A percentile compares a stretch with the other conserved stretches of the same genome.
Conservation (phyloP, 768 basidiomycete species). For the Mycena polygramma region DNA sequence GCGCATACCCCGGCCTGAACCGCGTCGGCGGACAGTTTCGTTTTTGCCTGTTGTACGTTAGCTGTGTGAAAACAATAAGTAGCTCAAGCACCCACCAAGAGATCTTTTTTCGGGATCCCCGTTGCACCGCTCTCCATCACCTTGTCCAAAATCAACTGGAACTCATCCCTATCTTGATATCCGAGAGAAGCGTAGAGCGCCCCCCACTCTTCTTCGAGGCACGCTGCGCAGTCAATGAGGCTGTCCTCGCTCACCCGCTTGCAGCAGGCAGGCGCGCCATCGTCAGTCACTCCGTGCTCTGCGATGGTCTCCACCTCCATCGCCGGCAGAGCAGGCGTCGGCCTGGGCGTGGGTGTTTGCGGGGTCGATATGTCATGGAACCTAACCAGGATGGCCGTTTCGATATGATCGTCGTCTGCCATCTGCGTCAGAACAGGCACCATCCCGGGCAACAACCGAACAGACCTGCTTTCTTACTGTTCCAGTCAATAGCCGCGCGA, state of each 20-base stretch:
- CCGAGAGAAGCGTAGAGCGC: constrained; percentile 45
- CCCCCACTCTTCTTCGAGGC: constrained; percentile 58
- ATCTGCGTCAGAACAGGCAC: constrained; percentile 20
- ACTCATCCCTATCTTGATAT: constrained; percentile 45
- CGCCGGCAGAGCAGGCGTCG: constrained; percentile 32
- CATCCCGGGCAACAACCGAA: constrained; percentile 18
- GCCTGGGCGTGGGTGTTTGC: constrained; percentile 35
- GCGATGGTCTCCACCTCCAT: constrained; percentile 38
- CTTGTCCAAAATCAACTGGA: constrained; percentile 51
- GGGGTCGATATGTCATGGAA: constrained; percentile 44
- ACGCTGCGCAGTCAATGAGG: constrained; percentile 59
- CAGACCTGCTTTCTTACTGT: constrained; percentile 90
- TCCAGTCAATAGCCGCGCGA: constrained; percentile 77
- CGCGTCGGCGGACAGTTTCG: constrained; percentile 32
- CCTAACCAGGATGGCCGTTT: constrained; percentile 71
- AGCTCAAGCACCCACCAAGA: constrained; percentile 49
- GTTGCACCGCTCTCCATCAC: constrained; percentile 52
- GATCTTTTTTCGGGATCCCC: constrained; percentile 54
- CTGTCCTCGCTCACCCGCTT: constrained; percentile 47
- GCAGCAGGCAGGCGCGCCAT: constrained; percentile 65
- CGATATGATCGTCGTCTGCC: constrained; percentile 87
- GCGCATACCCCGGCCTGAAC: constrained; percentile 51
- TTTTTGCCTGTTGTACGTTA: constrained; percentile 38
- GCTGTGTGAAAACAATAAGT: constrained; percentile 31
- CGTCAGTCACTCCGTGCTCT: constrained; percentile 59